Evolutionary conservation across 345 rosid species (phyloP).

Genomic region (Eucalyptus decipiens): DNA sequence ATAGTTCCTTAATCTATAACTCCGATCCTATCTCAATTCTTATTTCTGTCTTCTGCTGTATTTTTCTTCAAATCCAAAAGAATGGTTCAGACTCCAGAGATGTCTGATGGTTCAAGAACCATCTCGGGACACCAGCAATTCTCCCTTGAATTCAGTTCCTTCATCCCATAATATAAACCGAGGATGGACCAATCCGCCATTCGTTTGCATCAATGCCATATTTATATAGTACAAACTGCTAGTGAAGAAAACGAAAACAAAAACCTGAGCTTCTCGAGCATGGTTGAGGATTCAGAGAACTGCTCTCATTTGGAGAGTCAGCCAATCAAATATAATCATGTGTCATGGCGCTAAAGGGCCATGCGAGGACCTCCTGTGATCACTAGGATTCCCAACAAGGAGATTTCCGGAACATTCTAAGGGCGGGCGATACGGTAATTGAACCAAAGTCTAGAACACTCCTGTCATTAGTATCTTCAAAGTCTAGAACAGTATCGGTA

Average conservation of each 20-base stretch:
- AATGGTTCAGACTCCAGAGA: background rate
- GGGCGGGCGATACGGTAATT: accelerated
- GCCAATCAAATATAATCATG: background rate
- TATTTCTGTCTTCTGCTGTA: background rate
- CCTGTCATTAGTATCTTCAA: accelerated
- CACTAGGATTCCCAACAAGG: too few relatives aligned
- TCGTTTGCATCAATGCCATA: background rate
- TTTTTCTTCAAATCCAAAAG: background rate
- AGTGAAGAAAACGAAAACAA: background rate
- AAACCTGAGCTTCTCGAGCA: background rate
- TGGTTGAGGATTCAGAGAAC: background rate
- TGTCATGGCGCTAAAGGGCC: too few relatives aligned
- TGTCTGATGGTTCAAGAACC: background rate
- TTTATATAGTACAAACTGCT: background rate
- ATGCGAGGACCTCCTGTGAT: too few relatives aligned
- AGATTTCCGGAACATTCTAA: too few relatives aligned
- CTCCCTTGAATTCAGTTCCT: background rate
- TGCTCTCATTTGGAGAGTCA: background rate
- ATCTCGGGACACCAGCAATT: background rate
- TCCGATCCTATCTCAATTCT: background rate
- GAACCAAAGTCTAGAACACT: too few relatives aligned
- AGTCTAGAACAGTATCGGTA: too few relatives aligned
- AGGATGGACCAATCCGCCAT: background rate
- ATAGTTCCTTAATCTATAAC: background rate
- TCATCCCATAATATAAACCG: background rate